Evolutionary conservation across 2,329 filamentous ascomycete species (phyloP).

Genomic region (Aspergillus awamori): DNA sequence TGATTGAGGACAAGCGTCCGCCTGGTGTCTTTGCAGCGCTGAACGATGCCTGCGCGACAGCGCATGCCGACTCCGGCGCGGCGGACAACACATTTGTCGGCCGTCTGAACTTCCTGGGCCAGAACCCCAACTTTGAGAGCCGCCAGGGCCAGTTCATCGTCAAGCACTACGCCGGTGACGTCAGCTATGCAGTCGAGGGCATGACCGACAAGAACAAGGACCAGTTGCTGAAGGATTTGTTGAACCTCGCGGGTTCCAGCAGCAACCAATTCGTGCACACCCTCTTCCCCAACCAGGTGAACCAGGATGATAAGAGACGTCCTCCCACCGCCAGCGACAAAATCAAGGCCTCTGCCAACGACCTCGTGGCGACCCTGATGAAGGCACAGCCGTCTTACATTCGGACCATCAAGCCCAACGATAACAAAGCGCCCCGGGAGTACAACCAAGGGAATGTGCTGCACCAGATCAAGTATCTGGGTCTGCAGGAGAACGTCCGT

Average conservation of each 20-base stretch:
- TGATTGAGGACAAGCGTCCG: constrained; percentile 90
- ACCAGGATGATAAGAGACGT: constrained; percentile 92
- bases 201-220: constrained; percentile 99
- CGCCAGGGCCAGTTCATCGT: constrained; percentile 96
- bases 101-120: constrained; percentile 82
- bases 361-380: constrained; percentile 92
- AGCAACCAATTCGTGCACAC: constrained; percentile 83
- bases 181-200: constrained; percentile 88
- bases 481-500: constrained; percentile 98
- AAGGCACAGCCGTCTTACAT: constrained; percentile 98
- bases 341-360: constrained; percentile 92
- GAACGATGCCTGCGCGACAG: constrained; percentile 98
- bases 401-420: constrained; percentile 98
- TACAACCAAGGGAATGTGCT: constrained; percentile 91
- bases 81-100: constrained; percentile 97
- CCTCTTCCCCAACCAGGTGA: constrained; percentile 88
- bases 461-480: constrained; percentile 98
- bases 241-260: constrained; percentile 83
- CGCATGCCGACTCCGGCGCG: constrained; percentile 89
- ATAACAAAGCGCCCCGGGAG: constrained; percentile 94
- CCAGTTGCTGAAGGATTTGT: constrained; percentile 87
- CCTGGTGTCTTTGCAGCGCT: constrained; percentile 92
- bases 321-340: constrained; percentile 95
- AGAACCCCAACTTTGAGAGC: constrained; percentile 85
- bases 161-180: constrained; percentile 98